Evolutionary conservation across 208 protist species (phyloP).

Genomic region (Acanthamoeba quina): DNA sequence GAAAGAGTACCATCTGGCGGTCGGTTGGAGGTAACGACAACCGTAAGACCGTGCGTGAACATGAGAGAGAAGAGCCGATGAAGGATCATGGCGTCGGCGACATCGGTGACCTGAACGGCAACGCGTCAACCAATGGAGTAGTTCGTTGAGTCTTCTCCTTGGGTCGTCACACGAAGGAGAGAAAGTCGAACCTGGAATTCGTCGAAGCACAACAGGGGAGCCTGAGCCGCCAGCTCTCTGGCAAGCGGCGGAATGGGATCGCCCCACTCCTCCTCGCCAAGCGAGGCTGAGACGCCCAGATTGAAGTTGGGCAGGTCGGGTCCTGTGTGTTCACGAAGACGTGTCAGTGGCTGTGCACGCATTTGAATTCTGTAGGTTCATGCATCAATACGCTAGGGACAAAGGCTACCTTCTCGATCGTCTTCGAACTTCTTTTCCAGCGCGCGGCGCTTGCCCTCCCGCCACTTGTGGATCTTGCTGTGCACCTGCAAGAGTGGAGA

Average conservation of each 20-base stretch:
- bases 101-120: conserved; percentile 95
- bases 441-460: background rate
- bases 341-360: too few species aligned
- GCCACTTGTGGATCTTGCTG: conserved; percentile 74
- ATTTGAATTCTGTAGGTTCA: too few species aligned
- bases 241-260: conserved; percentile 90
- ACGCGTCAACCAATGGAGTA: conserved; percentile 63
- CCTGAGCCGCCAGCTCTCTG: conserved; percentile 92
- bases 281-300: conserved; percentile 21
- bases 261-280: conserved; percentile 18
- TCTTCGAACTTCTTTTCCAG: conserved; percentile 32
- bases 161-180: background rate
- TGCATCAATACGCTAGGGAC: background rate
- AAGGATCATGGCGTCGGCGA: conserved; percentile 97
- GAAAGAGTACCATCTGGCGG: conserved; percentile 39
- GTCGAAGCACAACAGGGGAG: conserved; percentile 96
- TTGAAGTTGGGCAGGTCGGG: conserved; percentile 58
- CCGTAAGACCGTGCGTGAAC: conserved; percentile 92
- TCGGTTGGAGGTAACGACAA: conserved; percentile 96
- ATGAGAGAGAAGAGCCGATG: conserved; percentile 94
- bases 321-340: background rate
- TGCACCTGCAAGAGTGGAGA: conserved; percentile 49
- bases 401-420: background rate
- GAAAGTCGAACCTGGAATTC: conserved; percentile 80
- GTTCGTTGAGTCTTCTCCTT: background rate